A percentile compares a stretch with the other conserved stretches of the same genome.
These are phyloP conservation scores for Poa annua DNA, from an alignment of 176 grass and related monocot genomes.

Conservation along the genomic window DNA sequence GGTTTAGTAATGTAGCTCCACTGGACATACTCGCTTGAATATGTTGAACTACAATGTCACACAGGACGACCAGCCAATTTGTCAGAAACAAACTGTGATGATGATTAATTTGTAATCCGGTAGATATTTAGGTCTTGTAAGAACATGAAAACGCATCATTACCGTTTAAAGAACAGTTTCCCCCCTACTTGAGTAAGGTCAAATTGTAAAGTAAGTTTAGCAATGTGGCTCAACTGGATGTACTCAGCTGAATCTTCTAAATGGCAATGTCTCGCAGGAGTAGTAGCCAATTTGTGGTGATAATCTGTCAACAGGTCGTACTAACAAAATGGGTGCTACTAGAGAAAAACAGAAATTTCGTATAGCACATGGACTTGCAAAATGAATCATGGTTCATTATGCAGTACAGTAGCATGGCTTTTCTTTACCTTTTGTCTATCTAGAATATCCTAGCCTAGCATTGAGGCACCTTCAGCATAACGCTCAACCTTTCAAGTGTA, in stretches of 20 bases:
- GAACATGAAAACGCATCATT: not conserved
- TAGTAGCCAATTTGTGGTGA: not conserved
- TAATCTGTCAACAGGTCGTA: not conserved
- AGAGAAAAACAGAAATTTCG: no score
- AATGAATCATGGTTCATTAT: no score
- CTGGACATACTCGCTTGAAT: not conserved
- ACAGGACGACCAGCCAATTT: not conserved
- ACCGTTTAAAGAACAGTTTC: not conserved
- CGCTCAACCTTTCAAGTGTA: not conserved
- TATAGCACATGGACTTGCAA: no score
- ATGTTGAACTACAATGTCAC: not conserved
- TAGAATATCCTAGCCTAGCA: not conserved
- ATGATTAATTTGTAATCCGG: not conserved
- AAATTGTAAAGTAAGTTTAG: not conserved
- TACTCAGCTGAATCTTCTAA: not conserved
- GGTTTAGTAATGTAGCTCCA: not conserved
- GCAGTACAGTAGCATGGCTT: not conserved
- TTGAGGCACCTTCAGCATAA: slow-evolving; percentile 9
- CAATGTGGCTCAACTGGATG: not conserved
- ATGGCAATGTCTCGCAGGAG: not conserved
- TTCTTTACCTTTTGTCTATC: not conserved
- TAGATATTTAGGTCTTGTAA: not conserved
- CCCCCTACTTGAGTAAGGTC: not conserved
- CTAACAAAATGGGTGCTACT: no score
- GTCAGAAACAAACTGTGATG: not conserved